A percentile compares a stretch with the other conserved stretches of the same genome.
Conservation (phyloP, 2,329 filamentous ascomycete genomes). For the Amauroascus niger region DNA sequence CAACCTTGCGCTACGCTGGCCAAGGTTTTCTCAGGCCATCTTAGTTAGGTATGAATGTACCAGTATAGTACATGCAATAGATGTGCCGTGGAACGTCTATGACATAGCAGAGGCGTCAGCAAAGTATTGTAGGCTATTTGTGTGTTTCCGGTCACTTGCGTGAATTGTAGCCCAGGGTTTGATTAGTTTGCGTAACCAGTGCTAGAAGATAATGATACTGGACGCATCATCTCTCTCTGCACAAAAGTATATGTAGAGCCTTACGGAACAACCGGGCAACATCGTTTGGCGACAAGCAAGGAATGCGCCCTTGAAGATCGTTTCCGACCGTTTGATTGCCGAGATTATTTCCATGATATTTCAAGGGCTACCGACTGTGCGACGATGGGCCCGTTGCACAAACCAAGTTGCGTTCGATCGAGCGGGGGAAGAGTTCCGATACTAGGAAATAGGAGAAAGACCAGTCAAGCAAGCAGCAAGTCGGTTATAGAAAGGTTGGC, state of each 20-base stretch:
- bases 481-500: constrained; percentile 1
- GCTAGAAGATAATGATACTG: background rate
- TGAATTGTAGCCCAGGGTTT: background rate
- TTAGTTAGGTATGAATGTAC: background rate
- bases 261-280: background rate
- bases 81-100: background rate
- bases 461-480: background rate
- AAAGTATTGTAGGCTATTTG: background rate
- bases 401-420: constrained; percentile 3
- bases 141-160: background rate
- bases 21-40: background rate
- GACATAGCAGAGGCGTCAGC: background rate
- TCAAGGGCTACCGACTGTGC: background rate
- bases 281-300: background rate
- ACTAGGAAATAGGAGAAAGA: background rate
- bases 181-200: background rate
- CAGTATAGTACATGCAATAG: background rate
- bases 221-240: background rate
- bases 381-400: background rate
- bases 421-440: background rate
- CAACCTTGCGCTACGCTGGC: background rate
- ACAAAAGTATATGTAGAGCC: background rate
- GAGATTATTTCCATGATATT: background rate
- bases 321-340: constrained; percentile 9
- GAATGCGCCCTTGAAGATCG: background rate